Conservation (phyloP, 805 yeast genomes). For the Wickerhamiella australiensis region DNA sequence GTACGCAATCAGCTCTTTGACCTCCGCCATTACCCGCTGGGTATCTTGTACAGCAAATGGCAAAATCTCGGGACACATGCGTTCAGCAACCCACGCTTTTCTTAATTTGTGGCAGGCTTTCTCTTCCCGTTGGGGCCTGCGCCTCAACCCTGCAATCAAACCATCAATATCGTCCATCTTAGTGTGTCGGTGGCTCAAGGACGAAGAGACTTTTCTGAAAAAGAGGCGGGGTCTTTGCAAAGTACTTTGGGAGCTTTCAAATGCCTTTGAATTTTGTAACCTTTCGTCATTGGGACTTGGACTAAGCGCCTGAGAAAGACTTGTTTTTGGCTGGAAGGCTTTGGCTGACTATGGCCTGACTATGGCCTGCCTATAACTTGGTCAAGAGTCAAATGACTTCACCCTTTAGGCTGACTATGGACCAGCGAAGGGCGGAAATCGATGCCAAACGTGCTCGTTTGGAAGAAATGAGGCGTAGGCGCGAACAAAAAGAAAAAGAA, state of each 20-base stretch:
- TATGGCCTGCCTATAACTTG: too few species aligned
- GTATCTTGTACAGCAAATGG: slow-evolving; percentile 56
- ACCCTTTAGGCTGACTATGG: too few species aligned
- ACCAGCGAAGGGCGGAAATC: slow-evolving; percentile 27
- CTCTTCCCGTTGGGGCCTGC: slow-evolving; percentile 3
- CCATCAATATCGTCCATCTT: slow-evolving; percentile 21
- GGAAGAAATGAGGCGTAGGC: slow-evolving; percentile 38
- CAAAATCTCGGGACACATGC: slow-evolving; percentile 77
- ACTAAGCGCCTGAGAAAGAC: too few species aligned
- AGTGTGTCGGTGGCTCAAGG: too few species aligned
- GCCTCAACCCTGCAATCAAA: slow-evolving; percentile 14
- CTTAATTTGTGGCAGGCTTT: slow-evolving; percentile 30
- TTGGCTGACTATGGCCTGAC: too few species aligned
- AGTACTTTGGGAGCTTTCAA: too few species aligned
- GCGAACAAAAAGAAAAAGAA: slow-evolving; percentile 26
- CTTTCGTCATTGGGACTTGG: too few species aligned
- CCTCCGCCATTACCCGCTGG: slow-evolving; percentile 42
- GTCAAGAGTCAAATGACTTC: too few species aligned
- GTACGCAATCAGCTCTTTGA: slow-evolving; percentile 59
- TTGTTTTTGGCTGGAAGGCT: too few species aligned
- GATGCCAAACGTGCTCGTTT: slow-evolving; percentile 42
- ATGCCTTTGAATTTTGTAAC: too few species aligned
- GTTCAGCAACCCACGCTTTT: slow-evolving; percentile 68
- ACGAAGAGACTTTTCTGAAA: too few species aligned
- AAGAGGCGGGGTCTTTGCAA: too few species aligned